phyloP scores from a whole-genome alignment of 306 rosid genomes.

The Delonix regia region DNA sequence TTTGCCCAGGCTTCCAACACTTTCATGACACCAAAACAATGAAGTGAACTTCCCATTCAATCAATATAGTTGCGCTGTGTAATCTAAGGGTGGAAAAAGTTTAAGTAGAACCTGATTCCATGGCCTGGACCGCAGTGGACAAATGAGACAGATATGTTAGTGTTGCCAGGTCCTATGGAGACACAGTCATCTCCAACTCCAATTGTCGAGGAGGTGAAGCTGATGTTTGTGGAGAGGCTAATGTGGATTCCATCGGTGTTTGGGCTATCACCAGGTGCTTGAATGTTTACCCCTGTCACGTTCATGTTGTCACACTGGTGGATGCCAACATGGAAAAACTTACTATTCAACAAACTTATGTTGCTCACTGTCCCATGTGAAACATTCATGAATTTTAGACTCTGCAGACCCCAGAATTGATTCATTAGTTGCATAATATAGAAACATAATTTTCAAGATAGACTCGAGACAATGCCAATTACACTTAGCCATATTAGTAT shows the following conservation, averaged over 20 bases:
- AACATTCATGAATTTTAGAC: constrained; percentile 13
- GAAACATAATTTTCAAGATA: neutral
- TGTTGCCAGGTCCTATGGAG: constrained; percentile 28
- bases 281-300: neutral
- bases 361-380: constrained; percentile 21
- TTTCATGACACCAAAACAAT: neutral
- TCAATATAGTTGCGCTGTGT: too few species aligned
- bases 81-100: too few species aligned
- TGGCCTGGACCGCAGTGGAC: constrained; percentile 31
- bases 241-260: constrained; percentile 23
- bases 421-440: neutral
- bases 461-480: too few species aligned
- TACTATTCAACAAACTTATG: constrained; percentile 19
- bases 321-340: constrained; percentile 22
- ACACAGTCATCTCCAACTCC: constrained; percentile 35
- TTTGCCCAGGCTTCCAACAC: constrained; percentile 33
- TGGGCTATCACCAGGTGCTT: constrained; percentile 29
- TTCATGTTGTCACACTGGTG: constrained; percentile 1
- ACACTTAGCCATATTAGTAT: too few species aligned
- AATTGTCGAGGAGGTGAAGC: constrained; percentile 17
- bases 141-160: constrained; percentile 1
- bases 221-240: constrained; percentile 12
- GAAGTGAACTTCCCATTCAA: neutral
- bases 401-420: neutral
- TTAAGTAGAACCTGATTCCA: constrained; percentile 30